A percentile compares a stretch with the other conserved stretches of the same genome.
Evolutionary conservation across 192 early-diverging fungal species (phyloP).

Genomic region (Chytriomyces sp.): DNA sequence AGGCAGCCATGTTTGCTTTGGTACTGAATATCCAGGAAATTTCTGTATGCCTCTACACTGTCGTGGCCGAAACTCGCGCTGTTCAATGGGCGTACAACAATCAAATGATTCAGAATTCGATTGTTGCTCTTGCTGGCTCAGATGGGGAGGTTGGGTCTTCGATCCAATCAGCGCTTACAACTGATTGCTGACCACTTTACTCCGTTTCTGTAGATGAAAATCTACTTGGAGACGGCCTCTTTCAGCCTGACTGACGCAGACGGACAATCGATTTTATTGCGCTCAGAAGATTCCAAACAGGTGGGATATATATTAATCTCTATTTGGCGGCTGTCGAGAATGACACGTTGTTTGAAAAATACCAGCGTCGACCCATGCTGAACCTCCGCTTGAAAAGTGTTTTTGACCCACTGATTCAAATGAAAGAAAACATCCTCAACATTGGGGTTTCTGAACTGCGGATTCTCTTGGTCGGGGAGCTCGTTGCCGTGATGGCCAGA

Average conservation of each 20-base stretch:
- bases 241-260: constrained; percentile 37
- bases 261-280: constrained; percentile 24
- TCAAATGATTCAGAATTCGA: neutral
- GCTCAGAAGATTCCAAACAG: constrained; percentile 28
- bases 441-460: constrained; percentile 60
- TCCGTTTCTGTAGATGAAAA: neutral
- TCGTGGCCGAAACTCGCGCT: constrained; percentile 19
- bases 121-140: neutral
- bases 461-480: constrained; percentile 47
- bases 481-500: constrained; percentile 43
- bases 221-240: neutral
- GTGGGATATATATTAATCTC: neutral
- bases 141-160: neutral
- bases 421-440: constrained; percentile 64
- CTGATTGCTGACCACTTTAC: too few species aligned
- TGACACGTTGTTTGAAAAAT: too few species aligned
- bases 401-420: constrained; percentile 54
- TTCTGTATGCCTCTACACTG: constrained; percentile 19
- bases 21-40: constrained; percentile 13
- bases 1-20: constrained; percentile 10
- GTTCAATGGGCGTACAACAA: constrained; percentile 9
- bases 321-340: neutral
- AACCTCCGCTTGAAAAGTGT: constrained; percentile 59
- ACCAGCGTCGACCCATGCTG: constrained; percentile 62
- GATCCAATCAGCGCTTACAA: too few species aligned